A percentile compares a stretch with the other conserved stretches of the same genome.
Evolutionary conservation across 768 basidiomycete genomes (phyloP).

Genomic region (Thelephora aurantiotincta): DNA sequence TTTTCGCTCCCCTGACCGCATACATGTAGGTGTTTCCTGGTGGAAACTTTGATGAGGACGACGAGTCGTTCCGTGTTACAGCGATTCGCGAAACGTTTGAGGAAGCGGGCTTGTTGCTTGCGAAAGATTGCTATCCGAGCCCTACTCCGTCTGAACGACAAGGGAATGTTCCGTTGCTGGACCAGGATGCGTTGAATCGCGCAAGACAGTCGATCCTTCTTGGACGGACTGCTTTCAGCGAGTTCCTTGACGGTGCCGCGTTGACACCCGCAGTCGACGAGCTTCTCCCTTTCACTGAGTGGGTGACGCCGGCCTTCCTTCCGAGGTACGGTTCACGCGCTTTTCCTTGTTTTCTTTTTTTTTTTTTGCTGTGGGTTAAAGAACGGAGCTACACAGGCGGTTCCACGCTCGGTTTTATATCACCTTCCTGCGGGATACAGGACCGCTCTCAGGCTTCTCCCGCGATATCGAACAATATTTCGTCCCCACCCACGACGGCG

Average conservation of each 20-base stretch:
- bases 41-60: constrained; percentile 56
- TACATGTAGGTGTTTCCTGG: constrained; percentile 59
- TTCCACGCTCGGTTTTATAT: constrained; percentile 64
- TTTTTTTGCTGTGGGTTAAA: constrained; percentile 1
- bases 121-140: constrained; percentile 19
- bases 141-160: constrained; percentile 5
- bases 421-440: constrained; percentile 33
- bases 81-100: constrained; percentile 71
- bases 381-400: constrained; percentile 26
- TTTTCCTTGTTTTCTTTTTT: no score
- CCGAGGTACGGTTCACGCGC: neutral
- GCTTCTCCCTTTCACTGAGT: constrained; percentile 58
- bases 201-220: constrained; percentile 44
- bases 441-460: constrained; percentile 31
- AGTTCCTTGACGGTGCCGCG: constrained; percentile 33
- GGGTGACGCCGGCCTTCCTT: constrained; percentile 43
- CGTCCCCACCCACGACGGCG: constrained; percentile 44
- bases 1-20: neutral
- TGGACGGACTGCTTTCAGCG: constrained; percentile 31
- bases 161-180: constrained; percentile 13
- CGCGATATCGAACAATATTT: constrained; percentile 41
- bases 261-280: constrained; percentile 30
- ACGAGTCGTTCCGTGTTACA: constrained; percentile 39
- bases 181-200: constrained; percentile 29
- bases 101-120: constrained; percentile 55